Evolutionary conservation across 768 basidiomycete genomes (phyloP).

Genomic region (Terana coerulea): DNA sequence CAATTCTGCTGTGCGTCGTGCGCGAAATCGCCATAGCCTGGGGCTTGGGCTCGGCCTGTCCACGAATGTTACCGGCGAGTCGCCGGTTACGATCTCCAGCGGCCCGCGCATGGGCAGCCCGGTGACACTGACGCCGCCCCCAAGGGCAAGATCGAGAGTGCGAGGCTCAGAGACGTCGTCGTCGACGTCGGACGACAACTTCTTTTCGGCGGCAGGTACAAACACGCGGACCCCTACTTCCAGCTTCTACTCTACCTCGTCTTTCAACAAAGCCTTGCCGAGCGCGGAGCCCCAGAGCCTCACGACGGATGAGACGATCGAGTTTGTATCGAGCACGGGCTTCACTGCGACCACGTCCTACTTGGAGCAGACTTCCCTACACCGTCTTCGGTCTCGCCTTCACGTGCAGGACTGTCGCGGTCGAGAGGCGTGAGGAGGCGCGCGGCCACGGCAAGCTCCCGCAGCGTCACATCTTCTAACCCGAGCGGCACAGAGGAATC

Average conservation of each 20-base stretch:
- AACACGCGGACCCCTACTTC: conserved; percentile 29
- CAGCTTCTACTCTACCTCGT: conserved; percentile 32
- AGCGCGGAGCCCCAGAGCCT: conserved; percentile 28
- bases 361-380: too few species aligned
- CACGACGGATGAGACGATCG: conserved; percentile 37
- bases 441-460: conserved; percentile 35
- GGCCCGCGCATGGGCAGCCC: conserved; percentile 45
- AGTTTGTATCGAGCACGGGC: conserved; percentile 36
- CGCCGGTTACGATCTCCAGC: conserved; percentile 72
- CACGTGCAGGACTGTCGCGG: conserved; percentile 51
- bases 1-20: conserved; percentile 39
- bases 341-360: conserved; percentile 53
- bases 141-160: conserved; percentile 31
- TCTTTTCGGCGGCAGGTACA: conserved; percentile 38
- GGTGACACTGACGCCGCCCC: conserved; percentile 44
- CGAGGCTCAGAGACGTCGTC: conserved; percentile 22
- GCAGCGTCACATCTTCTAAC: conserved; percentile 40
- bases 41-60: conserved; percentile 42
- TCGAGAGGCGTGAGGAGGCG: conserved; percentile 56
- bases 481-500: conserved; percentile 35
- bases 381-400: conserved; percentile 41
- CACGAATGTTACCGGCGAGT: conserved; percentile 41
- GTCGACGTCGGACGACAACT: conserved; percentile 41
- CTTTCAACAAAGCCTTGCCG: conserved; percentile 25
- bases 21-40: conserved; percentile 39